Percentiles rank a stretch among this genome's conserved stretches.
Conservation (phyloP, 805 yeast species). For the Nakazawaea wyomingensis region DNA sequence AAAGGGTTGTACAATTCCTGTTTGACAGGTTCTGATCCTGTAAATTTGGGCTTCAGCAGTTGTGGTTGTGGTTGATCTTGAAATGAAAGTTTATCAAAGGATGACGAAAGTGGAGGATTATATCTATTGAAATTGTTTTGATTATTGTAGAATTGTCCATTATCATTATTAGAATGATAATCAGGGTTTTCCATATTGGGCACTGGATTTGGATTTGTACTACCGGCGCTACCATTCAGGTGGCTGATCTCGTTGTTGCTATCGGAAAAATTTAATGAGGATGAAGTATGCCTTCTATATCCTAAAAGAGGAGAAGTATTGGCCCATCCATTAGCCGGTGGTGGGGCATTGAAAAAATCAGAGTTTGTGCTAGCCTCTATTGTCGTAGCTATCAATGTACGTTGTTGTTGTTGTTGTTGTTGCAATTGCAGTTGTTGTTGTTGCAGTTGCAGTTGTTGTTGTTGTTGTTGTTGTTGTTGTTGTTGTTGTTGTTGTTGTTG, state of each 20-base stretch:
- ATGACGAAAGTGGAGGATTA: background rate
- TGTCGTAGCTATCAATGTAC: no score
- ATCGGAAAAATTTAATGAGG: slow-evolving; percentile 2
- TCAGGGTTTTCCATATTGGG: slow-evolving; percentile 1
- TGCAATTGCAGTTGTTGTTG: background rate
- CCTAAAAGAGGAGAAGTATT: slow-evolving; percentile 5
- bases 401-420: background rate
- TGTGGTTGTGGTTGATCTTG: background rate
- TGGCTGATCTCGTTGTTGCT: no score
- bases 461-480: background rate
- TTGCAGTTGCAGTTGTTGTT: background rate
- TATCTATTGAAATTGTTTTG: slow-evolving; percentile 1
- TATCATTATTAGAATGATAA: background rate
- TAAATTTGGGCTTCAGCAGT: slow-evolving; percentile 1
- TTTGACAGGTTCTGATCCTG: slow-evolving; percentile 10
- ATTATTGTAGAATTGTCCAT: background rate
- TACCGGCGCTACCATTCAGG: no score
- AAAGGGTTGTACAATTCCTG: slow-evolving; percentile 14
- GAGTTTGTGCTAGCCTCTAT: background rate
- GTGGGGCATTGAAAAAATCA: slow-evolving; percentile 1
- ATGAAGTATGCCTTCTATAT: slow-evolving; percentile 5
- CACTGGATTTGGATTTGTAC: background rate
- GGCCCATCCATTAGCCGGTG: background rate
- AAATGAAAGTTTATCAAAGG: slow-evolving; percentile 6
- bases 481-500: background rate